Conservation (phyloP, 805 yeast genomes). For the Zygotorulaspora florentina region DNA sequence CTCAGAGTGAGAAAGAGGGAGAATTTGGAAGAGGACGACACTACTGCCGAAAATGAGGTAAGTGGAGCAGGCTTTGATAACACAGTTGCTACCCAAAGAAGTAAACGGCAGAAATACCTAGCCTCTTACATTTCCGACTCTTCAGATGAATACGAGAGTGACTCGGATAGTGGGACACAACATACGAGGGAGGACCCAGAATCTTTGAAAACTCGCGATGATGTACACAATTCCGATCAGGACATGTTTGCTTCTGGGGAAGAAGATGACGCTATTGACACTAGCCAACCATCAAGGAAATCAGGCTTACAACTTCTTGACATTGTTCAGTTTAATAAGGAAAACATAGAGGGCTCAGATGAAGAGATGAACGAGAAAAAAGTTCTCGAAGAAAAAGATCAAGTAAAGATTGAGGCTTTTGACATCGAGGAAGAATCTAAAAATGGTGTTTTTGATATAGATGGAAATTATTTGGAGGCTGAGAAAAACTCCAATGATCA, state of each 20-base stretch:
- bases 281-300: constrained; percentile 3
- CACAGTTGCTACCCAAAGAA: constrained; percentile 2
- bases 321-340: constrained; percentile 27
- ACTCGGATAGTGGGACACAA: not conserved
- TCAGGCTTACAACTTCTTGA: constrained; percentile 16
- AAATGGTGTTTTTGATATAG: constrained; percentile 47
- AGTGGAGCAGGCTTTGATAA: constrained; percentile 8
- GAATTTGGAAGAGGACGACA: not conserved
- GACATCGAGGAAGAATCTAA: constrained; percentile 46
- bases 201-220: not conserved
- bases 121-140: constrained; percentile 15
- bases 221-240: constrained; percentile 32
- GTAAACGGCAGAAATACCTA: constrained; percentile 4
- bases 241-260: constrained; percentile 44
- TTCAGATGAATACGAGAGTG: constrained; percentile 10
- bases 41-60: constrained; percentile 2
- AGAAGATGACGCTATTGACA: constrained; percentile 10
- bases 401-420: constrained; percentile 47
- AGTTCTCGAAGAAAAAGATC: constrained; percentile 19
- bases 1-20: constrained; percentile 1
- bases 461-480: constrained; percentile 45
- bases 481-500: constrained; percentile 31
- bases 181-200: not conserved
- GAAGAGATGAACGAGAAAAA: constrained; percentile 20
- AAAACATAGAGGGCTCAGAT: constrained; percentile 3